Evolutionary conservation across 164 flowering plant species (phyloP).

Genomic region (Hamamelis virginiana): DNA sequence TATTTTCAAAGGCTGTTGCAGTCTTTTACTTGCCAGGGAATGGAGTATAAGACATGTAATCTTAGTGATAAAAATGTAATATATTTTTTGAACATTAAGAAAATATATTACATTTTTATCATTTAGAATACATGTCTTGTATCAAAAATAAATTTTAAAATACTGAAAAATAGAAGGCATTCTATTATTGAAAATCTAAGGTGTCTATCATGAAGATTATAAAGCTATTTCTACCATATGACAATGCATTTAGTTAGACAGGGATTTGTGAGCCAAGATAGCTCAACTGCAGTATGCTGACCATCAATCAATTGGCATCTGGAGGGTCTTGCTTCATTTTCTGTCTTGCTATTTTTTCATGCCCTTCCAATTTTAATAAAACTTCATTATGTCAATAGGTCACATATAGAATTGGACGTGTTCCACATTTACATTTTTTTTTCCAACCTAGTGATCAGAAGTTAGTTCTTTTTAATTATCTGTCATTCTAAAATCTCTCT

Average conservation of each 20-base stretch:
- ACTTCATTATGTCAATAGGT: background rate
- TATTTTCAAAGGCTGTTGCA: background rate
- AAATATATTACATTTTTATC: too few relatives aligned
- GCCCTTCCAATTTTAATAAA: background rate
- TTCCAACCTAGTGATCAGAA: background rate
- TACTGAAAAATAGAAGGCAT: background rate
- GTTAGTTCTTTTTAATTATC: background rate
- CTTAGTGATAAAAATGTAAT: background rate
- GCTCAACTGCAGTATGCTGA: too few relatives aligned
- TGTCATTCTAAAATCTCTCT: background rate
- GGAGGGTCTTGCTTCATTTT: too few relatives aligned
- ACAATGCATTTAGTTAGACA: background rate
- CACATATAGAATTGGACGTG: background rate
- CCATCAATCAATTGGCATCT: too few relatives aligned
- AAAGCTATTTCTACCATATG: background rate
- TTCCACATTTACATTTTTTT: background rate
- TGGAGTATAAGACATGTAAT: background rate
- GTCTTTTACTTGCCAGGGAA: background rate
- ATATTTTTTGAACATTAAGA: too few relatives aligned
- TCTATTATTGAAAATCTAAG: background rate
- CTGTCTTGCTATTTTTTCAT: too few relatives aligned
- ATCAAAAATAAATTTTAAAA: too few relatives aligned
- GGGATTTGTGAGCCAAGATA: too few relatives aligned
- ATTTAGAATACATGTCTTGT: too few relatives aligned
- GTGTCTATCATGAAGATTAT: slow-evolving; percentile 1